Evolutionary conservation across 352 stramenopile genomes (phyloP).

Genomic region (Globisporangium heterothallicum): DNA sequence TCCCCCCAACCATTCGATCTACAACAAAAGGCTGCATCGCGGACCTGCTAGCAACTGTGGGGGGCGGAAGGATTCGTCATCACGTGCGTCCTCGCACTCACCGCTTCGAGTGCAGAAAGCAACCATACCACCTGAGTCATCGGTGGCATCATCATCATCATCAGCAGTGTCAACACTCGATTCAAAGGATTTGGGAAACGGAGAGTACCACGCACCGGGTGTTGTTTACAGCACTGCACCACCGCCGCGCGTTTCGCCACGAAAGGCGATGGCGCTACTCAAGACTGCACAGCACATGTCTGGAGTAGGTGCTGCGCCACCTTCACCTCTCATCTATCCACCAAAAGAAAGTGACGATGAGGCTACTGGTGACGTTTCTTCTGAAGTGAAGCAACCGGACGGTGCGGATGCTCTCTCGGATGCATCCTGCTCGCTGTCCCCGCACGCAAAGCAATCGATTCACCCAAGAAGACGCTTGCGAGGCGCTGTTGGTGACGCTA

Average conservation of each 20-base stretch:
- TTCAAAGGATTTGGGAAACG: background rate
- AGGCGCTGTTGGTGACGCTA: background rate
- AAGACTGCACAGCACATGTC: conserved; percentile 20
- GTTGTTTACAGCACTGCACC: conserved; percentile 20
- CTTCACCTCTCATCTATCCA: background rate
- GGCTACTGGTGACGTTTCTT: too few relatives aligned
- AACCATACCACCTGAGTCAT: background rate
- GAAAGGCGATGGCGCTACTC: conserved; percentile 30
- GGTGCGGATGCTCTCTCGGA: background rate
- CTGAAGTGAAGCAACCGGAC: background rate
- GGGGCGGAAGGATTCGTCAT: background rate
- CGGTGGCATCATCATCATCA: background rate
- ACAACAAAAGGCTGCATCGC: background rate
- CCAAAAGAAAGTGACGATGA: too few relatives aligned
- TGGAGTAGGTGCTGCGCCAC: background rate
- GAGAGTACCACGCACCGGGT: conserved; percentile 15
- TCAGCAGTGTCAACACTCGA: background rate
- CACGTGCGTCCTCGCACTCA: conserved; percentile 4
- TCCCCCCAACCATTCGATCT: too few relatives aligned
- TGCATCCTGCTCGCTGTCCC: background rate
- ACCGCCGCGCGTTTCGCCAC: conserved; percentile 19
- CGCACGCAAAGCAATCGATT: background rate
- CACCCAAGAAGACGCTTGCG: background rate
- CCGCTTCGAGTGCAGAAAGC: conserved; percentile 6
- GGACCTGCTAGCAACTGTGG: background rate